These are phyloP conservation scores for Nannizzia gypsea DNA, from an alignment of 2,329 filamentous ascomycete genomes.

Conservation along the genomic window DNA sequence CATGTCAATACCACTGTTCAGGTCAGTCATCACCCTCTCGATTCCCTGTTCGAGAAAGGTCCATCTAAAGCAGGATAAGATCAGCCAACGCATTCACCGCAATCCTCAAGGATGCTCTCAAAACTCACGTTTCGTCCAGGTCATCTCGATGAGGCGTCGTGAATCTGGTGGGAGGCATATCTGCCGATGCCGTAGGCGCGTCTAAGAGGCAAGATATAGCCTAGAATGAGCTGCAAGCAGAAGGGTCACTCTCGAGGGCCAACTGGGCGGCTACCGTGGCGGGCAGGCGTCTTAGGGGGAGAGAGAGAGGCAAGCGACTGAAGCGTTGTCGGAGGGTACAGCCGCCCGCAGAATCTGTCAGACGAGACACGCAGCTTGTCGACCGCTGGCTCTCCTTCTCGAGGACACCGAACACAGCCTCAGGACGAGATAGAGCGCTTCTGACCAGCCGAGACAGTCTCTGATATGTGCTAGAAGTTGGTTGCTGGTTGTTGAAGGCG, in stretches of 20 bases:
- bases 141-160: conserved; percentile 45
- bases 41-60: conserved; percentile 78
- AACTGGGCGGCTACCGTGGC: neutral
- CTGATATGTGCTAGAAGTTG: too few species aligned
- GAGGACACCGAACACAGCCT: neutral
- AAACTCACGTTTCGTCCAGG: conserved; percentile 49
- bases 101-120: neutral
- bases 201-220: neutral
- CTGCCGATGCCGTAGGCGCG: conserved; percentile 7
- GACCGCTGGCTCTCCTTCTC: neutral
- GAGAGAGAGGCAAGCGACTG: neutral
- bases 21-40: conserved; percentile 81
- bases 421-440: too few species aligned
- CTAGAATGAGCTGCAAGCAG: neutral
- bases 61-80: conserved; percentile 53
- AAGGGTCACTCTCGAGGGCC: neutral
- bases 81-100: neutral
- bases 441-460: too few species aligned
- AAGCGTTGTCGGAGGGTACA: neutral
- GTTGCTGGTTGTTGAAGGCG: neutral
- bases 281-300: neutral
- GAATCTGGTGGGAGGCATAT: conserved; percentile 19
- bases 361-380: neutral
- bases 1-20: conserved; percentile 89
- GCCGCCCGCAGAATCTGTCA: neutral